A percentile compares a stretch with the other conserved stretches of the same genome.
Evolutionary conservation across 306 rosid genomes (phyloP).

Genomic region (peach (Prunus persica)): DNA sequence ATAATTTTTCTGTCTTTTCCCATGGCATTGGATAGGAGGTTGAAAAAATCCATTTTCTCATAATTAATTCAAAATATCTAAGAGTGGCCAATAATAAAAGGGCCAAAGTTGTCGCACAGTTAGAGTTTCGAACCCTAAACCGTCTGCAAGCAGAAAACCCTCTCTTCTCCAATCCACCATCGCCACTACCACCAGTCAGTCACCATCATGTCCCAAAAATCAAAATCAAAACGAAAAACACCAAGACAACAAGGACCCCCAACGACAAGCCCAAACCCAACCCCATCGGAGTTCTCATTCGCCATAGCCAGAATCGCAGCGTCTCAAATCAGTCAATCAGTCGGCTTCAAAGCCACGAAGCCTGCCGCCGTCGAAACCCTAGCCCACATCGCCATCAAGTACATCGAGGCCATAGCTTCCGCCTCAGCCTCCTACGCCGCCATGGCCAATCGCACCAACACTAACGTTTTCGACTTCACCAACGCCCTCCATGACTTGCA

Average conservation of each 20-base stretch:
- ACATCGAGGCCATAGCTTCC: conserved; percentile 41
- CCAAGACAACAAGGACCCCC: not conserved
- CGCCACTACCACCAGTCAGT: conserved; percentile 5
- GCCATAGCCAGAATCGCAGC: conserved; percentile 51
- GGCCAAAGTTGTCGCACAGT: no score
- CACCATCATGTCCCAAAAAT: conserved; percentile 15
- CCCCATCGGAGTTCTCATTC: conserved; percentile 51
- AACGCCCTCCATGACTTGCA: conserved; percentile 52
- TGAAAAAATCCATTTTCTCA: no score
- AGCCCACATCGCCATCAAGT: conserved; percentile 45
- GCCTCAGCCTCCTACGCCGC: conserved; percentile 47
- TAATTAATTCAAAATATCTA: no score
- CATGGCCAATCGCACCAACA: conserved; percentile 49
- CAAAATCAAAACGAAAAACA: not conserved
- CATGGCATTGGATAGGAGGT: no score
- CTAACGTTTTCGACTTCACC: conserved; percentile 63
- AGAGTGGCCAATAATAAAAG: no score
- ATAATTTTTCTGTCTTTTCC: no score
- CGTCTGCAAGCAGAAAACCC: not conserved
- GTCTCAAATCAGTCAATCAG: conserved; percentile 64
- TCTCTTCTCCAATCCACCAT: not conserved
- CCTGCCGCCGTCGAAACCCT: conserved; percentile 52
- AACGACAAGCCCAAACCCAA: not conserved
- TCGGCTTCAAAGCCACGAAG: conserved; percentile 45
- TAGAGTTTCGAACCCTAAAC: not conserved